Base-by-base conservation (phyloP, 441 rosid species). In the Oxalis stricta region DNA sequence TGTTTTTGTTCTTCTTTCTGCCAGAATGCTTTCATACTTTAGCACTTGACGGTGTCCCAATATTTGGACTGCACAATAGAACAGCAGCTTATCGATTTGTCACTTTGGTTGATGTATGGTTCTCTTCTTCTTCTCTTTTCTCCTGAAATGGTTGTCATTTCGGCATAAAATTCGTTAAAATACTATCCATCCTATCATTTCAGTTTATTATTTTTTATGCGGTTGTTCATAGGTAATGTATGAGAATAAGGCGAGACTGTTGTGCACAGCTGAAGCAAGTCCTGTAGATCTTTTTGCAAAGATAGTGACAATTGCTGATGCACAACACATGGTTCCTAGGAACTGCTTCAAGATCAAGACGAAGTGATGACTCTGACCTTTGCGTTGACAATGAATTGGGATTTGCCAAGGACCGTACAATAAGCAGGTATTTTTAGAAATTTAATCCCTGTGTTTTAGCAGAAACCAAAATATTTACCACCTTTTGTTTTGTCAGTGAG, bases 181-280 rank as follows among this genome's bases (percentile, higher is more conserved):
- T n/a, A n/a, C n/a, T n/a, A n/a, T n/a, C n/a, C n/a, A n/a, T n/a
- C n/a, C n/a, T n/a, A n/a, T n/a, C n/a, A n/a, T n/a, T n/a, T n/a
- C n/a, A n/a, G n/a, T n/a, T n/a, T n/a, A n/a, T n/a, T n/a, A n/a
- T n/a, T n/a, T n/a, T n/a, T n/a, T n/a, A n/a, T n/a, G n/a, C n/a
- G n/a, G n/a, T n/a, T n/a, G n/a, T n/a, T n/a, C n/a, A n/a, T n/a
- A 91, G 98, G 96, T 91, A 34, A 80, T 91, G 89, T 91, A 91
- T 56, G 98, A 91, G 66, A 86, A 73, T 77, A 70, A 44, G 67
- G 79, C 84, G 20, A 70, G 94, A 66, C 66, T 86, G 44, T 12
- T 86, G 63, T 86, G 99, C 55, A 73, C 88, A 28, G 99, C 96
- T 18, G 88, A 83, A 64, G 96, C 84, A 13, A 81, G 62, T 49